phyloP scores from a whole-genome alignment of 139 green algal species.

The Pleodorina starrii region DNA sequence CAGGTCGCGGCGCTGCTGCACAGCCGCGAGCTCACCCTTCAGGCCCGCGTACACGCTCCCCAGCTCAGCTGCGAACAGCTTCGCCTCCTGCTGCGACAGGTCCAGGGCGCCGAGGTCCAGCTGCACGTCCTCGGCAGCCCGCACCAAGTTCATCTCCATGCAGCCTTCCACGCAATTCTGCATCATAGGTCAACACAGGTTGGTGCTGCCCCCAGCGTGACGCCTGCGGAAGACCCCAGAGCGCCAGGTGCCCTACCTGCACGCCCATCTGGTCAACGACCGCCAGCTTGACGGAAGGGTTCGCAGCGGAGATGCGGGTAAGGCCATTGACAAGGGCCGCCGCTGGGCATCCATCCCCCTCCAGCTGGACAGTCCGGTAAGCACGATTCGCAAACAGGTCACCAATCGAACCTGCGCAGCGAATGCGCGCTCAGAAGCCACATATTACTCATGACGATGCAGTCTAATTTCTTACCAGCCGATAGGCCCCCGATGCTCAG shows the following conservation, averaged over 20 bases:
- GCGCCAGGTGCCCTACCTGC: conserved; percentile 20
- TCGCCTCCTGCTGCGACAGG: conserved; percentile 35
- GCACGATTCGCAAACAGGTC: neutral
- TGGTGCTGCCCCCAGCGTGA: too few relatives aligned
- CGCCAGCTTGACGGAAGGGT: conserved; percentile 30
- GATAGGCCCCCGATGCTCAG: conserved; percentile 25
- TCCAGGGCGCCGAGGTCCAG: conserved; percentile 35
- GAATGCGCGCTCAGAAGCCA: neutral
- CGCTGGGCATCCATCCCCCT: neutral
- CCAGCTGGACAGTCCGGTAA: conserved; percentile 13
- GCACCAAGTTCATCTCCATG: conserved; percentile 34
- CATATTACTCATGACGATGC: neutral
- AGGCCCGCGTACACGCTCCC: conserved; percentile 36
- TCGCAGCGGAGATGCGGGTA: neutral
- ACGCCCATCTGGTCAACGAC: conserved; percentile 48
- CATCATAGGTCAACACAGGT: neutral
- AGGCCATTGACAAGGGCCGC: conserved; percentile 27
- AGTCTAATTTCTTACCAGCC: neutral
- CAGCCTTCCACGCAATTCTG: conserved; percentile 49
- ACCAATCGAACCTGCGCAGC: neutral
- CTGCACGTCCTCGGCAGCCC: neutral
- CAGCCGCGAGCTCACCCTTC: conserved; percentile 4
- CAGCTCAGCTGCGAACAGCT: conserved; percentile 58
- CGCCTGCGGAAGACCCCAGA: neutral
- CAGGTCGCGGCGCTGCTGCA: conserved; percentile 8